Evolutionary conservation across 1,284 basidiomycete genomes (phyloP), one percentile per base, ranked within the genome.

Genomic region (Psilocybe mexicana): DNA sequence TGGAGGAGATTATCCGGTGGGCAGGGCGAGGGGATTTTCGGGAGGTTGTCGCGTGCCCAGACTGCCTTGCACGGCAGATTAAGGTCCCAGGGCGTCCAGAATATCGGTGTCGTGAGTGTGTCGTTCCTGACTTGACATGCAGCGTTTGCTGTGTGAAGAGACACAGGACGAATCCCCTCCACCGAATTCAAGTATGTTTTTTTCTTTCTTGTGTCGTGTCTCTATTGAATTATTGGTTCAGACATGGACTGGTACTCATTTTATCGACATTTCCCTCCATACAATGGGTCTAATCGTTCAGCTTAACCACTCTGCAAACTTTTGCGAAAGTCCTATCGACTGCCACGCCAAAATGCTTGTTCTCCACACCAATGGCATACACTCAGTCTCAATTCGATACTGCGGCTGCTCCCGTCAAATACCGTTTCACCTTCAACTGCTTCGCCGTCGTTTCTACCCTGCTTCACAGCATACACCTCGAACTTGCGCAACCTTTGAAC

Each of bases 101-200:
- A 28, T 61, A 58, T 46, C 57, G 57, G 3, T 61, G 60, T 30
- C 12, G 46, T 2, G 50, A 55, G 12, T 61, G 60, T 38, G 44
- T 53, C 18, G 7, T 28, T 2, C 48, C 52, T 0, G 57, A 55
- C 24, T 45, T 61, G 6, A 52, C 44, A 1, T 61, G 57, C 42
- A 24, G n/a, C 8, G 10, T n/a, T 5, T 61, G 60, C 35, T 56
- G 50, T 23, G 49, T 56, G 1, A 24, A 36, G 36, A 25, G 55
- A 3, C 59, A 61, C 25, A n/a, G 26, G 4, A 18, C 12, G 4
- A 18, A 28, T 43, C 60, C 60, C 1, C 50, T 61, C 24, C 60
- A 61, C 18, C 25, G 23, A 2, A 56, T 61, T n/a, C 42, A 56
- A 54, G 60, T 58, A 43, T 6, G 57, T 40, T 35, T 43, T 1